phyloP scores from a whole-genome alignment of 2,329 filamentous ascomycete species.

The Diplodia corticola region DNA sequence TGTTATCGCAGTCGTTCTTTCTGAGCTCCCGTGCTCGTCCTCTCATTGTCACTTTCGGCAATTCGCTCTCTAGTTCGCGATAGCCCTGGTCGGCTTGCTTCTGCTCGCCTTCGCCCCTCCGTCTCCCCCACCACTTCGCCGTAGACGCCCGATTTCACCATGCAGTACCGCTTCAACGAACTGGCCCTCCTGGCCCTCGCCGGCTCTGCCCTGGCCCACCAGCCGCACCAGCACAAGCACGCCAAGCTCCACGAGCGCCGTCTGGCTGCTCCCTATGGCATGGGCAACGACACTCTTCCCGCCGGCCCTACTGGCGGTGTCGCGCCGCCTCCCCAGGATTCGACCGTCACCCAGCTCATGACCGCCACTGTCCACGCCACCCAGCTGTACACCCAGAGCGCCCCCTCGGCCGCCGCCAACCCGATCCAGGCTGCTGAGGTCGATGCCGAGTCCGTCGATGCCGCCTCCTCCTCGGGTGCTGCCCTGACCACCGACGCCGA shows the following conservation, averaged over 20 bases:
- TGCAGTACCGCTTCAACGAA: slow-evolving; percentile 40
- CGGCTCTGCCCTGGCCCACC: slow-evolving; percentile 39
- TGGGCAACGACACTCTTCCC: slow-evolving; percentile 31
- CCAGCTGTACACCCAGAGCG: slow-evolving; percentile 27
- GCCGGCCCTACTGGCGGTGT: slow-evolving; percentile 17
- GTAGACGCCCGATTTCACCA: slow-evolving; percentile 28
- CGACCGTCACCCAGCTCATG: slow-evolving; percentile 27
- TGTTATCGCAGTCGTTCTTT: slow-evolving; percentile 36
- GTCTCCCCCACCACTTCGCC: slow-evolving; percentile 22
- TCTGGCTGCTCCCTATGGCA: slow-evolving; percentile 28
- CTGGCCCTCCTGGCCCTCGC: slow-evolving; percentile 47
- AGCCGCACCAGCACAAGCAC: slow-evolving; percentile 31
- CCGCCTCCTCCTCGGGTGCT: not conserved
- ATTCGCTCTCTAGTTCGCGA: slow-evolving; percentile 35
- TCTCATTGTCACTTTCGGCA: slow-evolving; percentile 38
- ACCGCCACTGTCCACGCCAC: slow-evolving; percentile 27
- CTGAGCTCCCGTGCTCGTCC: slow-evolving; percentile 35
- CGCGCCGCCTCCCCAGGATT: slow-evolving; percentile 22
- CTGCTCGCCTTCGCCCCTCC: slow-evolving; percentile 4
- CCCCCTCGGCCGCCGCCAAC: slow-evolving; percentile 22
- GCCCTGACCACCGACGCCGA: slow-evolving; percentile 34
- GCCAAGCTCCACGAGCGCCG: slow-evolving; percentile 22
- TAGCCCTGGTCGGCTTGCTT: slow-evolving; percentile 46
- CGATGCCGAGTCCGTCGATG: slow-evolving; percentile 29
- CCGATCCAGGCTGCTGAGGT: slow-evolving; percentile 23